Evolutionary conservation across 2,329 filamentous ascomycete species (phyloP).

Genomic region (Akanthomyces lecanii): DNA sequence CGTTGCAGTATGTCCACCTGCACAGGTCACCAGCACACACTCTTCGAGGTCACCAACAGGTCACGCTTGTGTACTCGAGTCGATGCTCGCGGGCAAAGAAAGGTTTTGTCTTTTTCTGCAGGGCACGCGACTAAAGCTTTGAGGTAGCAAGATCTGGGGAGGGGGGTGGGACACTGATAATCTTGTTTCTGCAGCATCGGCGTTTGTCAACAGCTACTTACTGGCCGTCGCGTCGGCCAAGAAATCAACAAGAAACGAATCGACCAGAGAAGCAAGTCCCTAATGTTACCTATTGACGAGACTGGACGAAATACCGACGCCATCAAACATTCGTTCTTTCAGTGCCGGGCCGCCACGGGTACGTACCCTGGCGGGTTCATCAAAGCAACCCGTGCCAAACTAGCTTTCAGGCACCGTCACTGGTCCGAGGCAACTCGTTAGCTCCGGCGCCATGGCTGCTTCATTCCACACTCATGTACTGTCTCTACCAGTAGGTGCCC

Average conservation of each 20-base stretch:
- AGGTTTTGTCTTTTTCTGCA: not conserved
- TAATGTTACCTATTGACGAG: not conserved
- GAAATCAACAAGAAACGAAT: not conserved
- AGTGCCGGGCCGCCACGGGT: not conserved
- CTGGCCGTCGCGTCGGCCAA: not conserved
- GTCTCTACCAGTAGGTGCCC: not conserved
- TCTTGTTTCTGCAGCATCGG: too few species aligned
- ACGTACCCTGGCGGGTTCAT: not conserved
- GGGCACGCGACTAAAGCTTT: not conserved
- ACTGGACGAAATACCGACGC: not conserved
- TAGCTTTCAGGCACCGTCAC: not conserved
- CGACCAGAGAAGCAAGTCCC: not conserved
- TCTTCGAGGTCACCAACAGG: not conserved
- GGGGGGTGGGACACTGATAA: not conserved
- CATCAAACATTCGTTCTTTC: not conserved
- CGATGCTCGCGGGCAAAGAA: not conserved
- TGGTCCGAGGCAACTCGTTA: not conserved
- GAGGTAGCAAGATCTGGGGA: not conserved
- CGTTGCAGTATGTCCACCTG: constrained; percentile 5
- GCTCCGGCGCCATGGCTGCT: not conserved
- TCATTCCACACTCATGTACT: not conserved
- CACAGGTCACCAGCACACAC: constrained; percentile 1
- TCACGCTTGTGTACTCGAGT: not conserved
- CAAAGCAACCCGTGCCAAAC: not conserved
- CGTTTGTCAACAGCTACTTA: not conserved